Evolutionary conservation across 176 grass and related monocot species (phyloP).

Genomic region (Aegilops bicornis): DNA sequence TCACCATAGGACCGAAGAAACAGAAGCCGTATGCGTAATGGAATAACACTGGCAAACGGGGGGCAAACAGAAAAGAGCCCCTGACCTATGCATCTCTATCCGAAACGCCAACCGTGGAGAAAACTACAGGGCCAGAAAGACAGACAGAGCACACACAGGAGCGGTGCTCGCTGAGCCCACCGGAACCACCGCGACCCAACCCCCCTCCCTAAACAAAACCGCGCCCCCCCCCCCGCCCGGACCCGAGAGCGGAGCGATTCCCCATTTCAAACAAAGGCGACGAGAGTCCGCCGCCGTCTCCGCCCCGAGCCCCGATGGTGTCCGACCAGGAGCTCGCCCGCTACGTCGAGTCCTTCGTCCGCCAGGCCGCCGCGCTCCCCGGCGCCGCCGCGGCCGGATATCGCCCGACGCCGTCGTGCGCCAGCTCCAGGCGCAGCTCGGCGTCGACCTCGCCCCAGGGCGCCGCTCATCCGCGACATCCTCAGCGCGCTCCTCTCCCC

Average conservation of each 20-base stretch:
- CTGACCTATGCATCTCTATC: neutral
- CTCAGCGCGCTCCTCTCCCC: conserved; percentile 64
- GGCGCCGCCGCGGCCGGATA: conserved; percentile 24
- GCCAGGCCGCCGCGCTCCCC: conserved; percentile 40
- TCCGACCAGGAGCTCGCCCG: conserved; percentile 85
- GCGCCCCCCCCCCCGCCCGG: neutral
- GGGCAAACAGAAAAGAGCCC: neutral
- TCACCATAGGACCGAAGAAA: neutral
- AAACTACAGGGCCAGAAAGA: conserved; percentile 16
- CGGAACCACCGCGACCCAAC: conserved; percentile 29
- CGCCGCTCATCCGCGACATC: conserved; percentile 73
- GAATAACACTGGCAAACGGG: neutral
- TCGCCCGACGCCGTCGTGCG: conserved; percentile 60
- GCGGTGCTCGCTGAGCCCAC: neutral
- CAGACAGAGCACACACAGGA: neutral
- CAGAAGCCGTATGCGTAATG: neutral
- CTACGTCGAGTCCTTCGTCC: conserved; percentile 76
- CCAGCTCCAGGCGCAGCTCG: conserved; percentile 60
- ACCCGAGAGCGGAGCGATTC: conserved; percentile 25
- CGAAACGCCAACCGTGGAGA: neutral
- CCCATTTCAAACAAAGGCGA: conserved; percentile 49
- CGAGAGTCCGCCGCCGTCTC: neutral
- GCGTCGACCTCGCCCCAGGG: conserved; percentile 85
- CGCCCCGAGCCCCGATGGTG: conserved; percentile 45
- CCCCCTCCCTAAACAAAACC: conserved; percentile 17